A percentile compares a stretch with the other conserved stretches of the same genome.
Evolutionary conservation across 176 grass and related monocot species (phyloP).

Genomic region (Alopecurus myosuroides): DNA sequence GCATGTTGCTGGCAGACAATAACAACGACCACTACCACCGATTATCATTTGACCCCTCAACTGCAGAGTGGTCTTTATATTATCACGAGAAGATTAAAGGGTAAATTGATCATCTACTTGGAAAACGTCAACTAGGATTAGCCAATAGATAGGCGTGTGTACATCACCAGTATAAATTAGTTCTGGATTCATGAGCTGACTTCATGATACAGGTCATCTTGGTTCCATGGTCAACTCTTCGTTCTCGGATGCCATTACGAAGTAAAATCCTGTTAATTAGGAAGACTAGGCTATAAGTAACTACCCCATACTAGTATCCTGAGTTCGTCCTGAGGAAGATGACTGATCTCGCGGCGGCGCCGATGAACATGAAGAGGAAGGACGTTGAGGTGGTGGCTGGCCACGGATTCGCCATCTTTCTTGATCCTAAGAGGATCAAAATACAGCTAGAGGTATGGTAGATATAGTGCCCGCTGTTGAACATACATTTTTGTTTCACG

Average conservation of each 20-base stretch:
- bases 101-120: not conserved
- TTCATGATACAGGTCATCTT: constrained; percentile 19
- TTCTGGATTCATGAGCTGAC: not conserved
- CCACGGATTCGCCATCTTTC: constrained; percentile 42
- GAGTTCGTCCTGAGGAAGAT: constrained; percentile 2
- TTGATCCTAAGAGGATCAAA: constrained; percentile 57
- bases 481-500: not conserved
- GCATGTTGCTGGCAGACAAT: not conserved
- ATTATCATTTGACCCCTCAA: not conserved
- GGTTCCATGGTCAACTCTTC: constrained; percentile 23
- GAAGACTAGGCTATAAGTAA: not conserved
- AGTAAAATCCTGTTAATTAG: not conserved
- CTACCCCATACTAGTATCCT: not conserved
- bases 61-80: not conserved
- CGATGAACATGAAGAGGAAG: constrained; percentile 57
- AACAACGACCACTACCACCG: not conserved
- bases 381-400: constrained; percentile 27
- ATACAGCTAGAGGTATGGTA: constrained; percentile 24
- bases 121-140: constrained; percentile 23
- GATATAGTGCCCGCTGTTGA: not conserved
- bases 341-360: constrained; percentile 25
- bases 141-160: not conserved
- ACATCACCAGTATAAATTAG: not conserved
- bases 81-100: not conserved
- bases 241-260: not conserved